Conservation (phyloP, 805 yeast species). For the Monosporozyma servazzii region DNA sequence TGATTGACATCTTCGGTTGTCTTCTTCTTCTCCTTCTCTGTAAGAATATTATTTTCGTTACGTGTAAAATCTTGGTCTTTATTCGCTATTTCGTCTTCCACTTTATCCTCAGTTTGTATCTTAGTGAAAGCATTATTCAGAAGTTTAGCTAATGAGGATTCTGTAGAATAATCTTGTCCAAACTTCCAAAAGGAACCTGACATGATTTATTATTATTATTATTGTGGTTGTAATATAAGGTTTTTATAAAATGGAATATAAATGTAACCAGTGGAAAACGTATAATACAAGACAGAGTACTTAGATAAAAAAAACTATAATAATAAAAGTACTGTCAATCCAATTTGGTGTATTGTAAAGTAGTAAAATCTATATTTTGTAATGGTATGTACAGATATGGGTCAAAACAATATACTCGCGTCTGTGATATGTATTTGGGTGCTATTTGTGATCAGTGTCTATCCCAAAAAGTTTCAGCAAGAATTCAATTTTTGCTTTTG, state of each 20-base stretch:
- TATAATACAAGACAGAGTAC: neutral
- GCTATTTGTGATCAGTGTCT: too few species aligned
- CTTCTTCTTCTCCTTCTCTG: conserved; percentile 4
- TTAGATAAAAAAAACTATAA: neutral
- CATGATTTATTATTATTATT: conserved; percentile 16
- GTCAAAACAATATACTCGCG: neutral
- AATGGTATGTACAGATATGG: neutral
- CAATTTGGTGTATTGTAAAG: too few species aligned
- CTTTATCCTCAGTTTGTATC: conserved; percentile 9
- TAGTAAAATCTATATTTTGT: neutral
- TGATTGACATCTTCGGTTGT: conserved; percentile 23
- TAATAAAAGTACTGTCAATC: neutral
- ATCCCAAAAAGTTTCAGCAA: too few species aligned
- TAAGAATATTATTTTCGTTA: conserved; percentile 1
- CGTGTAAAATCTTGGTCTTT: conserved; percentile 4
- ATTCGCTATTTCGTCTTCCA: neutral
- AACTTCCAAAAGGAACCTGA: conserved; percentile 53
- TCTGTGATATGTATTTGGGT: too few species aligned
- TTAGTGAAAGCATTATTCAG: conserved; percentile 31
- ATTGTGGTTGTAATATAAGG: too few species aligned
- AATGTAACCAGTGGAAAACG: neutral
- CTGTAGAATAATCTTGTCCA: conserved; percentile 47
- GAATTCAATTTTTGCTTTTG: too few species aligned
- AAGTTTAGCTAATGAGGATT: conserved; percentile 45
- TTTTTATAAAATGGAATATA: neutral